A percentile compares a stretch with the other conserved stretches of the same genome.
Conservation (phyloP, 2,329 filamentous ascomycete genomes). For the Cryphonectria carpinicola region DNA sequence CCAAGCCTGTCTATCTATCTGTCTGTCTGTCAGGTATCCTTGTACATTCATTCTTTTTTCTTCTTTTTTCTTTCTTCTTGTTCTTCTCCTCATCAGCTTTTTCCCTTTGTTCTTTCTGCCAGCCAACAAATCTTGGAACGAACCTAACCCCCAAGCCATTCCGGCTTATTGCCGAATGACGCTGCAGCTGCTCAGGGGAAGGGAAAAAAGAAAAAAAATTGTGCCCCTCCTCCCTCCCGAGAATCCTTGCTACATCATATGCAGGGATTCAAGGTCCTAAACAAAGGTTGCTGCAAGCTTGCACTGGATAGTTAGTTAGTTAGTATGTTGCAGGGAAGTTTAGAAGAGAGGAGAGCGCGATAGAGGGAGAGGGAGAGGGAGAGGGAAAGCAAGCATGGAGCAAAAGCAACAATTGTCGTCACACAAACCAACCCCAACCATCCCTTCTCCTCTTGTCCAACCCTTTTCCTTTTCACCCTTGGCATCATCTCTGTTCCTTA, state of each 20-base stretch:
- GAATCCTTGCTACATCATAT: not conserved
- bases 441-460: not conserved
- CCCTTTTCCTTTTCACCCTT: not conserved
- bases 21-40: too few species aligned
- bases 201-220: too few species aligned
- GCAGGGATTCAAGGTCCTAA: not conserved
- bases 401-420: not conserved
- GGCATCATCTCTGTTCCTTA: not conserved
- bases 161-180: not conserved
- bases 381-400: not conserved
- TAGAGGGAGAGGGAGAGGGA: not conserved
- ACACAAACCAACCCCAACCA: not conserved
- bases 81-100: too few species aligned
- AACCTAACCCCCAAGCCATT: not conserved
- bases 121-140: not conserved
- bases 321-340: not conserved
- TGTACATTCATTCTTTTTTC: too few species aligned
- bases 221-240: not conserved
- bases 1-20: too few species aligned
- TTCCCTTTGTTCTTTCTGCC: not conserved
- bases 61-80: too few species aligned
- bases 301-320: not conserved
- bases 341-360: not conserved
- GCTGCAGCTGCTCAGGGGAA: not conserved
- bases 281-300: not conserved